phyloP scores from a whole-genome alignment of 2,329 filamentous ascomycete genomes.

The Geosmithia putterillii region DNA sequence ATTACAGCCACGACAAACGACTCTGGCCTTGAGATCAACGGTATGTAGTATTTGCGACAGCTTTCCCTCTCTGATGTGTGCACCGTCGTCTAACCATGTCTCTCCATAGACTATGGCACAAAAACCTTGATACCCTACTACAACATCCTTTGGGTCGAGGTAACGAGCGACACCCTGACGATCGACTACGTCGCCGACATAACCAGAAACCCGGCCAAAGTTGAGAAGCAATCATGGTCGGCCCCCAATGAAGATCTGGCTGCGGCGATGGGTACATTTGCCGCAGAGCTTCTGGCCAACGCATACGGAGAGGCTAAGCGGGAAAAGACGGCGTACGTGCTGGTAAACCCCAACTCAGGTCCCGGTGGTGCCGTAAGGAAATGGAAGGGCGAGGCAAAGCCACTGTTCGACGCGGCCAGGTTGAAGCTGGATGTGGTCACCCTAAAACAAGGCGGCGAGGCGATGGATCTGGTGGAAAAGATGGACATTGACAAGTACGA shows the following conservation, averaged over 20 bases:
- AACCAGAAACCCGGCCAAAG: conserved; percentile 47
- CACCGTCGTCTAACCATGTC: background rate
- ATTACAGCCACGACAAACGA: background rate
- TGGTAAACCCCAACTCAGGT: conserved; percentile 86
- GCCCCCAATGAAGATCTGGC: background rate
- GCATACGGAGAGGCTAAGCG: conserved; percentile 60
- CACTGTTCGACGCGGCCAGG: conserved; percentile 70
- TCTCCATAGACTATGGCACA: background rate
- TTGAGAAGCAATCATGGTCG: conserved; percentile 40
- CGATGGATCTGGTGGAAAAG: conserved; percentile 60
- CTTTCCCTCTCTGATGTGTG: background rate
- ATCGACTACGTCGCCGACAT: conserved; percentile 59
- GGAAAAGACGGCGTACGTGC: conserved; percentile 69
- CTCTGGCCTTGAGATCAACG: background rate
- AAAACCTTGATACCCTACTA: conserved; percentile 52
- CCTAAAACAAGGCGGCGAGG: conserved; percentile 65
- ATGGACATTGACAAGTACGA: conserved; percentile 74
- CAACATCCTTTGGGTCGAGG: conserved; percentile 73
- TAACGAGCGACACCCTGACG: conserved; percentile 45
- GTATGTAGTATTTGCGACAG: background rate
- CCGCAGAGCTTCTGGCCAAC: conserved; percentile 48
- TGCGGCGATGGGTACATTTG: conserved; percentile 40
- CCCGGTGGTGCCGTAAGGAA: conserved; percentile 62
- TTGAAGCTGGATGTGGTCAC: conserved; percentile 63
- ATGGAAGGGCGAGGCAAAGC: conserved; percentile 65